phyloP scores from a whole-genome alignment of 768 basidiomycete genomes.

The Kwoniella dendrophila region DNA sequence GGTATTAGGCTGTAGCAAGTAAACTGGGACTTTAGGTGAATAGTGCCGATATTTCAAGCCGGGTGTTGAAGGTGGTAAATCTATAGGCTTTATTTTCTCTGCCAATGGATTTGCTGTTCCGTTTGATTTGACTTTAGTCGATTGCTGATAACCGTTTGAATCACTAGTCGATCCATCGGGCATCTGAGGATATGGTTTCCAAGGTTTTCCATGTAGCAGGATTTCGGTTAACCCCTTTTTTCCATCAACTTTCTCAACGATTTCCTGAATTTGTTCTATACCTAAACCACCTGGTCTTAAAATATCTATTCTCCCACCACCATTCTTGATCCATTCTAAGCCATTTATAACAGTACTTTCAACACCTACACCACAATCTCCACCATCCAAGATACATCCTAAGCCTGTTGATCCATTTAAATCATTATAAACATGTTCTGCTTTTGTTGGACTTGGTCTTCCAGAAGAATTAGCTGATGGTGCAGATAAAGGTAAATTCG shows the following conservation, averaged over 20 bases:
- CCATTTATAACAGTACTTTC: conserved; percentile 97
- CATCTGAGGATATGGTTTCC: conserved; percentile 27
- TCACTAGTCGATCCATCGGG: neutral
- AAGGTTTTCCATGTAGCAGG: conserved; percentile 46
- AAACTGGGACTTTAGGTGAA: conserved; percentile 83
- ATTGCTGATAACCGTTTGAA: no score
- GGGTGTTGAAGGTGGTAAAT: conserved; percentile 76
- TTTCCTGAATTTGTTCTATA: conserved; percentile 77
- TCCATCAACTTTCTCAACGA: conserved; percentile 59
- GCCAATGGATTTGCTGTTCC: neutral
- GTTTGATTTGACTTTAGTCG: neutral
- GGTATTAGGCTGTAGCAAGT: conserved; percentile 61
- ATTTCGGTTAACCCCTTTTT: conserved; percentile 54
- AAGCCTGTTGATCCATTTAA: conserved; percentile 33
- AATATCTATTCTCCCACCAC: conserved; percentile 68
- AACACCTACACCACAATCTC: conserved; percentile 81
- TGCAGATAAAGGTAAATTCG: conserved; percentile 79
- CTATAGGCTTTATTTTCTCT: conserved; percentile 1
- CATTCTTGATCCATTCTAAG: conserved; percentile 56
- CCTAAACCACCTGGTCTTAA: conserved; percentile 90
- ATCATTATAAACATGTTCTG: conserved; percentile 81
- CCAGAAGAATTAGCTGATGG: conserved; percentile 95
- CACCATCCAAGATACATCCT: conserved; percentile 88
- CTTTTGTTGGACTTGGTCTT: conserved; percentile 88
- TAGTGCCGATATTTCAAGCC: conserved; percentile 99